phyloP scores from a whole-genome alignment of 164 flowering plant genomes.

The Tetracentron sinense region DNA sequence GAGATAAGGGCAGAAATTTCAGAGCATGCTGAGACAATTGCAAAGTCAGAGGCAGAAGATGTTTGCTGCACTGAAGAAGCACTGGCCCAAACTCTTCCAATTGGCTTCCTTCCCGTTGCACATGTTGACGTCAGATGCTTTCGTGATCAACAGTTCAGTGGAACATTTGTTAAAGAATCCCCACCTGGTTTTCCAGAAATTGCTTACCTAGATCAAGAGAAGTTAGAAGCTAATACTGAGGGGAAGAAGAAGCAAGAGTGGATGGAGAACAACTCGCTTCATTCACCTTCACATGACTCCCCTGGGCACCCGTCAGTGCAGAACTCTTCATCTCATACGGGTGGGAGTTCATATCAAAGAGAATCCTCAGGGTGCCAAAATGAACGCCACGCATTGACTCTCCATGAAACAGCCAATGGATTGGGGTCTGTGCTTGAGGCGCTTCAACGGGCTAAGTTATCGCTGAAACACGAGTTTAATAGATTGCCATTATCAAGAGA shows the following conservation, averaged over 20 bases:
- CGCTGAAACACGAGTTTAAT: constrained; percentile 46
- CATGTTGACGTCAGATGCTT: too few species aligned
- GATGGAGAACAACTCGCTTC: constrained; percentile 9
- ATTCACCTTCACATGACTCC: constrained; percentile 13
- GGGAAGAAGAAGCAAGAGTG: constrained; percentile 25
- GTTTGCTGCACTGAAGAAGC: too few species aligned
- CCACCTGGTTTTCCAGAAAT: constrained; percentile 20
- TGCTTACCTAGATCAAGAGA: constrained; percentile 16
- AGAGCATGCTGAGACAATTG: too few species aligned
- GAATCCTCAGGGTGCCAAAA: constrained; percentile 21
- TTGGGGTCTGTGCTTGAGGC: constrained; percentile 51
- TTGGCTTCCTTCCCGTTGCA: too few species aligned
- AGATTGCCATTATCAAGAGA: constrained; percentile 15
- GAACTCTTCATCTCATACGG: constrained; percentile 9
- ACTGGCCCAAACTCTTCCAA: too few species aligned
- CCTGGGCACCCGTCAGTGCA: constrained; percentile 12
- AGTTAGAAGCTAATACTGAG: constrained; percentile 10
- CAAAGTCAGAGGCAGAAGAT: too few species aligned
- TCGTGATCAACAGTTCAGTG: background rate
- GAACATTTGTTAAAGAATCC: constrained; percentile 18
- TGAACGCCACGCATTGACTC: constrained; percentile 27
- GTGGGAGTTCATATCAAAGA: constrained; percentile 5
- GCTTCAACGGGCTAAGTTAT: constrained; percentile 57
- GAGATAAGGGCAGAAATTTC: too few species aligned
- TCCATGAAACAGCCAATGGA: constrained; percentile 24